phyloP scores from a whole-genome alignment of 2,329 filamentous ascomycete species.

The Hyphodiscus sp. region DNA sequence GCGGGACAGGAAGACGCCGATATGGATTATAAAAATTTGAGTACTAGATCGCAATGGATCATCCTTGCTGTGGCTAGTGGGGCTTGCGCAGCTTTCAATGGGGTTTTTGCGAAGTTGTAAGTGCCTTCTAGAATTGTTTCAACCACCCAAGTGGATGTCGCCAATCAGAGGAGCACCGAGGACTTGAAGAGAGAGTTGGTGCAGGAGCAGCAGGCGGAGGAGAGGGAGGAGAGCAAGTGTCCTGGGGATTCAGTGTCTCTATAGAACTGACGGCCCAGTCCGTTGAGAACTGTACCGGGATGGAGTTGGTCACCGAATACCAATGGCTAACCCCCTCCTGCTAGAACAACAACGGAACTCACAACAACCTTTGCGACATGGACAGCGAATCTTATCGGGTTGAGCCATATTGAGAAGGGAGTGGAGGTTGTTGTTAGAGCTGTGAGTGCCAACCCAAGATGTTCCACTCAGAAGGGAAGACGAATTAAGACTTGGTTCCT shows the following conservation, averaged over 20 bases:
- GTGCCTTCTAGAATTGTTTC: conserved; percentile 30
- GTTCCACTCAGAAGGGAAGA: not conserved
- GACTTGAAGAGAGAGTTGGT: too few relatives aligned
- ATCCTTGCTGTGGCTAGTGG: conserved; percentile 67
- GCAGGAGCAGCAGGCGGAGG: not conserved
- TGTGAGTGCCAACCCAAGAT: conserved; percentile 32
- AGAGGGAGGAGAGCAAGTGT: too few relatives aligned
- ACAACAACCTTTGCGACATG: conserved; percentile 45
- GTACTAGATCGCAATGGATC: conserved; percentile 50
- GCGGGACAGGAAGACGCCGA: conserved; percentile 5
- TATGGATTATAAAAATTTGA: conserved; percentile 28
- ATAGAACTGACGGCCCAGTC: not conserved
- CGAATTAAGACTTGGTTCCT: not conserved
- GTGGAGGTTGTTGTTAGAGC: conserved; percentile 45
- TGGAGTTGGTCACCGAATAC: not conserved
- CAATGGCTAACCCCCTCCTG: not conserved
- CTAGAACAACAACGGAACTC: conserved; percentile 47
- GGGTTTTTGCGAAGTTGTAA: conserved; percentile 68
- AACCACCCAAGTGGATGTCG: not conserved
- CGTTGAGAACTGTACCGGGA: not conserved
- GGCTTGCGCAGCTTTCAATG: conserved; percentile 73
- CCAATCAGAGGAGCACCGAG: not conserved
- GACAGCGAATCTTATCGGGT: conserved; percentile 38
- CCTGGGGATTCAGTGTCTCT: too few relatives aligned
- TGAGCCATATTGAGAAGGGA: conserved; percentile 38